Evolutionary conservation across 164 flowering plant genomes (phyloP).

Genomic region (Umbilicus rupestris): DNA sequence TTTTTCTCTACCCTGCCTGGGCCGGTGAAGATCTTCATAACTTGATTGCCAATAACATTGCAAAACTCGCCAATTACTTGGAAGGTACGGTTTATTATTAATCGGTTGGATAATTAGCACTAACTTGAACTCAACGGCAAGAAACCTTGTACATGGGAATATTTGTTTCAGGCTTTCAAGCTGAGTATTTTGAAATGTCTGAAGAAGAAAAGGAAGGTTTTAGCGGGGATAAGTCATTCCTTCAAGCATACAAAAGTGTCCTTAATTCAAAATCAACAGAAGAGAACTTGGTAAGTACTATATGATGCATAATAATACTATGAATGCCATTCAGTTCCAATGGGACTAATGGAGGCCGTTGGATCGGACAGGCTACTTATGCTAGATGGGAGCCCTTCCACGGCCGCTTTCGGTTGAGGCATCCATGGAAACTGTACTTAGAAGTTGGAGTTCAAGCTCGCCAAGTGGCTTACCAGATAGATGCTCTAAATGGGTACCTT

Average conservation of each 20-base stretch:
- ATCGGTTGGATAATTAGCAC: too few species aligned
- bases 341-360: not conserved
- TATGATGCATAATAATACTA: too few species aligned
- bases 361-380: constrained; percentile 48
- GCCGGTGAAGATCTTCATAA: constrained; percentile 14
- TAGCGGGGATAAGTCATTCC: constrained; percentile 29
- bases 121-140: not conserved
- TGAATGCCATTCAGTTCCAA: too few species aligned
- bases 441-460: constrained; percentile 46
- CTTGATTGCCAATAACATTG: constrained; percentile 5
- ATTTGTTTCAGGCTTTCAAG: constrained; percentile 48
- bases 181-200: constrained; percentile 29
- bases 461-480: constrained; percentile 60
- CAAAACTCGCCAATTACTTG: constrained; percentile 6
- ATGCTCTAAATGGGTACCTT: constrained; percentile 41
- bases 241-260: constrained; percentile 52
- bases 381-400: constrained; percentile 83
- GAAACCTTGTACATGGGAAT: not conserved
- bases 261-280: constrained; percentile 48
- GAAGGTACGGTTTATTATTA: constrained; percentile 2
- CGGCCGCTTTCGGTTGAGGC: constrained; percentile 49
- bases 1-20: constrained; percentile 10
- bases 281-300: constrained; percentile 52
- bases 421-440: constrained; percentile 82
- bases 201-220: constrained; percentile 13